Evolutionary conservation across 352 stramenopile species (phyloP), one percentile per base, ranked within the genome.

Genomic region (Globisporangium ultimum): DNA sequence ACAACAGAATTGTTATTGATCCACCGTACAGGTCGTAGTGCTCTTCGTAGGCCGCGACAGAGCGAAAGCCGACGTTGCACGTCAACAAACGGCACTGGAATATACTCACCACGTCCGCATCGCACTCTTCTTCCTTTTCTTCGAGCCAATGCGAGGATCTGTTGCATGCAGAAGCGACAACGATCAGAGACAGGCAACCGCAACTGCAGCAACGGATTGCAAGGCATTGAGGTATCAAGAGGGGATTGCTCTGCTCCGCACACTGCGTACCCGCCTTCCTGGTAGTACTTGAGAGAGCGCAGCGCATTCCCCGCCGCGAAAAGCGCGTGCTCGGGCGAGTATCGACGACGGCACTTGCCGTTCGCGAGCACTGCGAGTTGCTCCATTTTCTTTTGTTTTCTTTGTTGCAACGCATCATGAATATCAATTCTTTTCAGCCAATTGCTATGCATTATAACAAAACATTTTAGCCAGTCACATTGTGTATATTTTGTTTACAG

Each of bases 21-120:
- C 48, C 24, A 41, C 46, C 66, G 55, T 67, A 87, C 77, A 87
- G 71, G 50, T 84, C 72, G 58, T 87, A 87, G 60, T 87, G 77
- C 22, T 87, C 77, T 62, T 87, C 74, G 52, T 85, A 87, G 3
- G 66, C 70, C 18, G 55, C 60, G 36, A 80, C 42, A 17, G 74
- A 77, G n/a, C 64, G 62, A 53, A 85, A 87, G 13, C 34, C 67
- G 5, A 80, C 59, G 36, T 74, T 63, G 59, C 77, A 87, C 43
- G 71, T 73, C 41, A 72, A 61, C 38, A 87, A 59, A n/a, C 64
- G 65, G 48, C 77, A 87, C 20, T 60, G 67, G 28, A 87, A 76
- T 38, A 53, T 13, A 17, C 48, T 40, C 8, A 40, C 52, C 56
- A 52, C 38, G 8, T 64, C 46, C 11, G 32, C 42, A 11, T 66